Conservation (phyloP, 371 early-diverging fungal species). For the Mucor saturninus region DNA sequence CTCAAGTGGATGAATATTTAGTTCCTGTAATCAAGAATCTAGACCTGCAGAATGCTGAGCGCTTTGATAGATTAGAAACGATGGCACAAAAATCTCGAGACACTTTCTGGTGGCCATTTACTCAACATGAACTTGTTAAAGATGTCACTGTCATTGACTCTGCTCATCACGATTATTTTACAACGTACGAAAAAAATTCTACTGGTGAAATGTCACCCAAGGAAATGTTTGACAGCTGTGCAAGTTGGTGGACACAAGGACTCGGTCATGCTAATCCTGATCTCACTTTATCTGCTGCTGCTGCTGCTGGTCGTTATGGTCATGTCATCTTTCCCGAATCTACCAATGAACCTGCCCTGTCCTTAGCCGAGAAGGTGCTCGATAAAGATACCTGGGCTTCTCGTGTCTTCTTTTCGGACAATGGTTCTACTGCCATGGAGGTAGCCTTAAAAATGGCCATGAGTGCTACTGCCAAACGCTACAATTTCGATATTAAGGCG, state of each 20-base stretch:
- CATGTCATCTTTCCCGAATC: conserved; percentile 86
- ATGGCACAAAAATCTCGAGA: conserved; percentile 63
- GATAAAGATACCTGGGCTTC: conserved; percentile 73
- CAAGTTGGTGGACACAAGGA: conserved; percentile 89
- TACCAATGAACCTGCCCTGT: conserved; percentile 73
- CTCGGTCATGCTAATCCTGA: conserved; percentile 76
- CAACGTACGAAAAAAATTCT: conserved; percentile 45
- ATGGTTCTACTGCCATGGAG: conserved; percentile 83
- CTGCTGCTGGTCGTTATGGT: conserved; percentile 82
- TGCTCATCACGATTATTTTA: conserved; percentile 72
- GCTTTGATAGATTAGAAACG: conserved; percentile 62
- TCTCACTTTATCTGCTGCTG: conserved; percentile 66
- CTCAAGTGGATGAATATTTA: conserved; percentile 52
- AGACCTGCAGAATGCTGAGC: conserved; percentile 51
- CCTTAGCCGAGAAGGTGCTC: conserved; percentile 67
- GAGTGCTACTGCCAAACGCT: conserved; percentile 49
- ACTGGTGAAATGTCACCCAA: conserved; percentile 1
- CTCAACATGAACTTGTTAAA: conserved; percentile 72
- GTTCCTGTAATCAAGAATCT: conserved; percentile 54
- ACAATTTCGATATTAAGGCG: conserved; percentile 43
- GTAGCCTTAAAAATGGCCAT: conserved; percentile 86
- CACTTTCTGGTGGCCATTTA: conserved; percentile 87
- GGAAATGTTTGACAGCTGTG: conserved; percentile 75
- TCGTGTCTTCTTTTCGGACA: conserved; percentile 83
- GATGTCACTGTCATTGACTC: conserved; percentile 81